A percentile compares a stretch with the other conserved stretches of the same genome.
These are phyloP conservation scores for Aristolochia contorta DNA, from an alignment of 164 flowering plant species.

Conservation along the genomic window DNA sequence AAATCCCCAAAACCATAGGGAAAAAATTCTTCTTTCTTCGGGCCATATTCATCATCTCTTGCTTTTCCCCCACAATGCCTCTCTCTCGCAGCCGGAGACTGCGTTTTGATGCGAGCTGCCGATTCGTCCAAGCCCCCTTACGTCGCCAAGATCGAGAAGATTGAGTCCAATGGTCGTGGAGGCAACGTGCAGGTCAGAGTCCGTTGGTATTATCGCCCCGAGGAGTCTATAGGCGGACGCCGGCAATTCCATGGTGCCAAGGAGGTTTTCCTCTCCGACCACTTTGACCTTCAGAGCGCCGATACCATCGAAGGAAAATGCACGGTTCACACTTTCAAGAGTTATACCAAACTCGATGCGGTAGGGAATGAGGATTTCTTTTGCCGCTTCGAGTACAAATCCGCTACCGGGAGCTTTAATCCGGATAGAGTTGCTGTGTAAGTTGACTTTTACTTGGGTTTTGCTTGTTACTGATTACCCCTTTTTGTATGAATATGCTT, in stretches of 20 bases:
- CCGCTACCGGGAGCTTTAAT: constrained; percentile 47
- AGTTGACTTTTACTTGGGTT: constrained; percentile 11
- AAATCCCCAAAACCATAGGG: background rate
- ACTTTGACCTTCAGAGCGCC: constrained; percentile 52
- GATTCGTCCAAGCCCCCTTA: constrained; percentile 47
- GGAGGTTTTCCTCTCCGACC: constrained; percentile 55
- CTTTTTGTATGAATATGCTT: too few relatives aligned
- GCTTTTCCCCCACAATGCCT: background rate
- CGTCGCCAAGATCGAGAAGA: constrained; percentile 52
- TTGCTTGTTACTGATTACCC: too few relatives aligned
- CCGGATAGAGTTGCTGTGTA: constrained; percentile 69
- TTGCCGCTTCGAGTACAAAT: constrained; percentile 58
- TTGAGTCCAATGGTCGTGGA: constrained; percentile 31
- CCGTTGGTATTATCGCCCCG: constrained; percentile 60
- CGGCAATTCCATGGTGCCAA: constrained; percentile 62
- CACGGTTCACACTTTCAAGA: constrained; percentile 47
- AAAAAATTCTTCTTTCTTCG: background rate
- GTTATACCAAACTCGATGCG: constrained; percentile 49
- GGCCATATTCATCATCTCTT: background rate
- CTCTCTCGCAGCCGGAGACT: constrained; percentile 38
- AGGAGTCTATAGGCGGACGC: constrained; percentile 56
- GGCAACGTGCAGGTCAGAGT: constrained; percentile 46
- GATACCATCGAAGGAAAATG: constrained; percentile 67
- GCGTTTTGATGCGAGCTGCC: constrained; percentile 52
- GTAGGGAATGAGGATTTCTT: constrained; percentile 57